Percentiles rank a stretch among this genome's conserved stretches.
Evolutionary conservation across 169 alveolate species (phyloP).

Genomic region (Plasmodium gaboni): DNA sequence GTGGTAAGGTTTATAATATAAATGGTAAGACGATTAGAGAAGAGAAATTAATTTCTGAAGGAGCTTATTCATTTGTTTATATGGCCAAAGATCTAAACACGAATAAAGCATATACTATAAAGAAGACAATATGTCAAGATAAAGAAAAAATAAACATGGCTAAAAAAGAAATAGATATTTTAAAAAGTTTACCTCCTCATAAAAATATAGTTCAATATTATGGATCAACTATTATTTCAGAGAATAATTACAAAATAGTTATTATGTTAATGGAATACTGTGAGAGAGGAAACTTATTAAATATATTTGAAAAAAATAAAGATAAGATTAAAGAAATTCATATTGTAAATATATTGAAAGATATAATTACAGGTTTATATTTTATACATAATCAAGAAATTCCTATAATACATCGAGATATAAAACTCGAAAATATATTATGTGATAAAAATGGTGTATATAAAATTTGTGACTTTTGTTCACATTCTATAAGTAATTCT

Average conservation of each 20-base stretch:
- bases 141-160: conserved; percentile 78
- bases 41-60: conserved; percentile 80
- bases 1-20: conserved; percentile 60
- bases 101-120: conserved; percentile 78
- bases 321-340: conserved; percentile 82
- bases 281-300: conserved; percentile 80
- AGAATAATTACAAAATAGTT: conserved; percentile 30
- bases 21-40: conserved; percentile 69
- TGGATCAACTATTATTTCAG: conserved; percentile 54
- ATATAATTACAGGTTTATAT: conserved; percentile 79
- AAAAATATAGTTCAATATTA: conserved; percentile 76
- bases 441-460: conserved; percentile 79
- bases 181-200: conserved; percentile 69
- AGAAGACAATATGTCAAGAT: conserved; percentile 78
- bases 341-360: conserved; percentile 78
- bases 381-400: conserved; percentile 89
- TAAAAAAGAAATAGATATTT: conserved; percentile 77
- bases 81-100: conserved; percentile 82
- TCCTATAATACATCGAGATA: conserved; percentile 90
- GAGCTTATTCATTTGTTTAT: conserved; percentile 86
- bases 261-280: conserved; percentile 72
- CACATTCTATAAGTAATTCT: conserved; percentile 80
- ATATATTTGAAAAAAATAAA: conserved; percentile 87
- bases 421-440: conserved; percentile 85
- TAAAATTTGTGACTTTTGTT: conserved; percentile 94